Conservation (phyloP, 2,329 filamentous ascomycete species). For the Chaetomiaceae sp. region DNA sequence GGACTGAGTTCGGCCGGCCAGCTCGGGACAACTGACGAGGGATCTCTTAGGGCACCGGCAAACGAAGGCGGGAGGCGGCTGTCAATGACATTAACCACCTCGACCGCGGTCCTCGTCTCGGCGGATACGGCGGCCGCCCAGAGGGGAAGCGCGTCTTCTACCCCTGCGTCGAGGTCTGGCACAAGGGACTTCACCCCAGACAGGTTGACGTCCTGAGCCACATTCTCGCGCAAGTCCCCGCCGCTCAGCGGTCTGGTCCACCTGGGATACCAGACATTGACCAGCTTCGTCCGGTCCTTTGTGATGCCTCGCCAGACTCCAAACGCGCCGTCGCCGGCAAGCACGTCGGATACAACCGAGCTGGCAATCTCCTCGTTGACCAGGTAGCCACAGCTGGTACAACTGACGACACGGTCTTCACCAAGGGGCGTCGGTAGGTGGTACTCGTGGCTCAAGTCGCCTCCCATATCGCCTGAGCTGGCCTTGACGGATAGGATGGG, state of each 20-base stretch:
- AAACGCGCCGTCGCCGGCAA: constrained; percentile 14
- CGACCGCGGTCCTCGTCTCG: constrained; percentile 13
- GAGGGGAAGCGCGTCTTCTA: constrained; percentile 54
- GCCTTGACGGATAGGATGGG: constrained; percentile 83
- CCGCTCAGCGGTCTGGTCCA: constrained; percentile 13
- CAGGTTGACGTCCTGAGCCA: constrained; percentile 40
- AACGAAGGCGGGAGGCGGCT: constrained; percentile 27
- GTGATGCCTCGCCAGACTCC: constrained; percentile 60
- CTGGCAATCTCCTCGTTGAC: constrained; percentile 83
- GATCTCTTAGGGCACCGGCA: neutral
- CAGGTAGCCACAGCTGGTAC: constrained; percentile 66
- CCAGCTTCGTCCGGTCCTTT: constrained; percentile 60
- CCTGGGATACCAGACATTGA: constrained; percentile 65
- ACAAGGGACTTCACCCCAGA: constrained; percentile 62
- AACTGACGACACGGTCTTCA: constrained; percentile 80
- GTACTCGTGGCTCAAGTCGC: constrained; percentile 89
- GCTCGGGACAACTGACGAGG: neutral
- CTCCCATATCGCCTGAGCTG: constrained; percentile 95
- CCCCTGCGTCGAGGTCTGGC: constrained; percentile 65
- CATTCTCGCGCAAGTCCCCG: constrained; percentile 21
- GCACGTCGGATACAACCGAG: constrained; percentile 24
- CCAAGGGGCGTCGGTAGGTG: constrained; percentile 76
- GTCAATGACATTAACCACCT: constrained; percentile 38
- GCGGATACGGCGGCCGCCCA: constrained; percentile 43
- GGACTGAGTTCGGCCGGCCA: constrained; percentile 18